Base-by-base conservation (phyloP, 2,329 filamentous ascomycete genomes). In the Aureobasidium sp. region DNA sequence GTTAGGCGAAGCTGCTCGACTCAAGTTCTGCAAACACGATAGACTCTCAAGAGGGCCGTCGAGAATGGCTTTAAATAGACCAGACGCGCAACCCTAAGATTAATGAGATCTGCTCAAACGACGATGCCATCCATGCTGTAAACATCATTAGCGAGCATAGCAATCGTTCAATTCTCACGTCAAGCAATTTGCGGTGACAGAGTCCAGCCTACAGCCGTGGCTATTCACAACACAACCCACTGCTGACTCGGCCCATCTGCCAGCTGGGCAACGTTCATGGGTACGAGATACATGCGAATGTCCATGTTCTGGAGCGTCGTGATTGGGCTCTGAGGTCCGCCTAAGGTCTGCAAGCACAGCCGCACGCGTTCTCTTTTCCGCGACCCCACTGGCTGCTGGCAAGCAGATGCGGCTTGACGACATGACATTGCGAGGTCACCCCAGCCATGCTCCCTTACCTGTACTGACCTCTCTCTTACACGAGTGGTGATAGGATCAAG, bases 391-490 rank as follows among this genome's bases (percentile, higher is more conserved):
- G 19, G 5, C 39, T 29, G 45, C 53, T 45, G 19, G 5, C 39
- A 40, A 29, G 39, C 40, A 54, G 53, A 57, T 35, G 53, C 53
- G 53, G 37, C 39, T 57, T 57, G 53, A 57, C 53, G 53, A 57
- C 53, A 57, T 45, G 27, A 42, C 14, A 33, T 39, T 19, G 29
- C 14, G 31, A 35, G 40, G 19, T 22, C 19, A 44, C 17, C 47
- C 49, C 14, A 53, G 19, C 39, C 49, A 53, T 24, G 19, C 17
- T 40, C 35, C 49, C 49, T 53, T 22, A 15, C 14, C 15, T 50
- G 29, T 33, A 12, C 3, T 35, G n/a, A 7, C 31, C 2, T 35
- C 5, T 15, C 19, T 22, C 19, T 24, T 22, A 50, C n/a, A 15
- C 29, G 22, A 6, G 9, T 31, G 24, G 1, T 48, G 11, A 19